Conservation (phyloP, 176 grass and related monocot genomes). For the Leersia perrieri region DNA sequence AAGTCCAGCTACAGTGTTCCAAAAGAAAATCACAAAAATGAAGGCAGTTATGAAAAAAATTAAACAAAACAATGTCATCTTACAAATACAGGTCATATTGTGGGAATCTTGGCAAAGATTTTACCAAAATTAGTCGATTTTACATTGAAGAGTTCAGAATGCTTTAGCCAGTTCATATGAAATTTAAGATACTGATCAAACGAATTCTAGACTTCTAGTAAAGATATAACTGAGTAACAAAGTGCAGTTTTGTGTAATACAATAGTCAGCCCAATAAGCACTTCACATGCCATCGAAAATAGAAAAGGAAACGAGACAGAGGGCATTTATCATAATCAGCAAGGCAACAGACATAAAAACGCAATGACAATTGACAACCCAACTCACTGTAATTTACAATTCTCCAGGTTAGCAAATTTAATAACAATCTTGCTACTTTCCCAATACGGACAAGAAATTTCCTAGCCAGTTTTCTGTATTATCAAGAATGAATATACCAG, state of each 20-base stretch:
- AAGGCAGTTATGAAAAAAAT: constrained; percentile 3
- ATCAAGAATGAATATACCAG: not conserved
- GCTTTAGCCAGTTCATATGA: not conserved
- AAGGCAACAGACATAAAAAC: not conserved
- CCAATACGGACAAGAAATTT: not conserved
- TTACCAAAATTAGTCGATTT: constrained; percentile 11
- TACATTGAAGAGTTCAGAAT: not conserved
- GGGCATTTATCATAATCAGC: not conserved
- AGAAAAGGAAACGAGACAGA: not conserved
- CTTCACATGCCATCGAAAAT: not conserved
- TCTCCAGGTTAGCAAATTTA: not conserved
- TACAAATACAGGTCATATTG: constrained; percentile 10
- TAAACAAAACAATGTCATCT: not conserved
- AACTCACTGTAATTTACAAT: not conserved
- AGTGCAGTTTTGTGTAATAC: not conserved
- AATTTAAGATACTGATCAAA: not conserved
- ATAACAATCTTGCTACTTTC: not conserved
- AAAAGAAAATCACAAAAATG: constrained; percentile 9
- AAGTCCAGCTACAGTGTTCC: constrained; percentile 74
- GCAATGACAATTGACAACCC: not conserved
- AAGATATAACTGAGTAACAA: not conserved
- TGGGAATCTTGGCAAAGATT: not conserved
- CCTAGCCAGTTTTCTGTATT: not conserved
- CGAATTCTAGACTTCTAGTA: constrained; percentile 12
- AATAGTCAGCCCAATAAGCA: not conserved